A percentile compares a stretch with the other conserved stretches of the same genome.
Conservation (phyloP, 2,329 filamentous ascomycete species). For the Lasiodiplodia theobromae region DNA sequence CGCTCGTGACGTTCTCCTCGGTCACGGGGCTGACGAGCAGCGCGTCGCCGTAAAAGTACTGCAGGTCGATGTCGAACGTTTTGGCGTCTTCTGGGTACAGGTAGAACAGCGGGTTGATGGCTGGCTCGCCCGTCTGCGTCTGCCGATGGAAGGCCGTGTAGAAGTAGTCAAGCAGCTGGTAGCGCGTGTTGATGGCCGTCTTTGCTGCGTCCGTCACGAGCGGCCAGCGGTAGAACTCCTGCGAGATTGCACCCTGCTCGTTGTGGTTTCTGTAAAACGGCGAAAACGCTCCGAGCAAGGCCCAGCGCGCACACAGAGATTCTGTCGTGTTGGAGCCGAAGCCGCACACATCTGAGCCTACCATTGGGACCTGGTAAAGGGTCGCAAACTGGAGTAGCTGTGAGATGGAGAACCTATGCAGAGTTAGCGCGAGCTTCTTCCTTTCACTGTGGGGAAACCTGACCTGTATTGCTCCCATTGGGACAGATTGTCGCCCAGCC, state of each 20-base stretch:
- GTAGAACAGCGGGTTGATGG: conserved; percentile 76
- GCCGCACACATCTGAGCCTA: conserved; percentile 74
- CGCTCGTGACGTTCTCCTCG: conserved; percentile 59
- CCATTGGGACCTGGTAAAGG: conserved; percentile 57
- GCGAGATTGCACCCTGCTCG: conserved; percentile 57
- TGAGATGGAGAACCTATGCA: conserved; percentile 42
- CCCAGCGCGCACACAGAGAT: conserved; percentile 77
- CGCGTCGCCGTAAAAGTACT: conserved; percentile 67
- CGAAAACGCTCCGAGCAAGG: conserved; percentile 73
- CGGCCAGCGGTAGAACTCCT: conserved; percentile 77
- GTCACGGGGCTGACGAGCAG: conserved; percentile 65
- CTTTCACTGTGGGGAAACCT: not conserved
- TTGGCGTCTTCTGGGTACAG: conserved; percentile 67
- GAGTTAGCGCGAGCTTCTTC: not conserved
- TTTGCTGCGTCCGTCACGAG: conserved; percentile 68
- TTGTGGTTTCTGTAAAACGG: conserved; percentile 82
- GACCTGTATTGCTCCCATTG: conserved; percentile 54
- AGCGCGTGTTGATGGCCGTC: conserved; percentile 75
- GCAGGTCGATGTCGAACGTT: conserved; percentile 60
- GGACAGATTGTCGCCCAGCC: conserved; percentile 64
- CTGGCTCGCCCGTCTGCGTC: conserved; percentile 66
- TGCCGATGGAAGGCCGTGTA: conserved; percentile 75
- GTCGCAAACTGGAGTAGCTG: conserved; percentile 55
- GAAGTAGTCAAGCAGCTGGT: conserved; percentile 78
- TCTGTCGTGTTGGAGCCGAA: conserved; percentile 73